Conservation (phyloP, 495 filamentous ascomycete genomes). For the Chaetomium fimeti region DNA sequence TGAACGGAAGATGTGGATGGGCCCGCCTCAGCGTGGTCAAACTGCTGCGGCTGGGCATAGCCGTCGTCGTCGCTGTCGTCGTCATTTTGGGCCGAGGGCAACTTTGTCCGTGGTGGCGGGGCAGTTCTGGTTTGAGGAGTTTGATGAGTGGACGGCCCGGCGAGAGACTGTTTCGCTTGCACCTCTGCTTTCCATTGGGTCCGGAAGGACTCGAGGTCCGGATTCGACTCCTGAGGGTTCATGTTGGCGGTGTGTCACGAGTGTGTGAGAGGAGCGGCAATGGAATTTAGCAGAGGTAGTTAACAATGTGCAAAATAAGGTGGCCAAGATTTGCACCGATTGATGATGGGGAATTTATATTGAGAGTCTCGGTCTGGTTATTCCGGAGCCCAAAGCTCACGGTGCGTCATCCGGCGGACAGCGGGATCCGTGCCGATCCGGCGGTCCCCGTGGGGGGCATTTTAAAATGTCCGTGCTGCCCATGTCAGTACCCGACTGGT, state of each 20-base stretch:
- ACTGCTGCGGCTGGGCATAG: conserved; percentile 38
- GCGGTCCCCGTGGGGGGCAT: too few relatives aligned
- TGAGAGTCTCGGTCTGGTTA: too few relatives aligned
- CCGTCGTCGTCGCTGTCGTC: conserved; percentile 48
- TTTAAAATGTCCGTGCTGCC: too few relatives aligned
- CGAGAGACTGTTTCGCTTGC: conserved; percentile 22
- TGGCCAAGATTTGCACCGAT: too few relatives aligned
- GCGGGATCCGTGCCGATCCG: too few relatives aligned
- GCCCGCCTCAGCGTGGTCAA: conserved; percentile 36
- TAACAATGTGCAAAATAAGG: too few relatives aligned
- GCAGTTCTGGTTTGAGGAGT: not conserved
- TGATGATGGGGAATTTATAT: too few relatives aligned
- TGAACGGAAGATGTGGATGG: not conserved
- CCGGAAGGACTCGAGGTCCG: conserved; percentile 43
- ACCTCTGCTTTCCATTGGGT: conserved; percentile 44
- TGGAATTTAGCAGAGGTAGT: not conserved
- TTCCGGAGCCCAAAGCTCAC: too few relatives aligned
- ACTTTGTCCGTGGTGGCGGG: conserved; percentile 15
- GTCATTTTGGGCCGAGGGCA: conserved; percentile 11
- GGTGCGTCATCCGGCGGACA: too few relatives aligned
- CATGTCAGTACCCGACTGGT: too few relatives aligned
- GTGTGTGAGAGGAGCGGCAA: not conserved
- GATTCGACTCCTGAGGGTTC: conserved; percentile 30
- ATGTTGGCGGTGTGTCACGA: conserved; percentile 20
- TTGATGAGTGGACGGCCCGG: conserved; percentile 17